Base-by-base conservation (phyloP, 2,329 filamentous ascomycete genomes). In the Ceratocystis smalleyi region DNA sequence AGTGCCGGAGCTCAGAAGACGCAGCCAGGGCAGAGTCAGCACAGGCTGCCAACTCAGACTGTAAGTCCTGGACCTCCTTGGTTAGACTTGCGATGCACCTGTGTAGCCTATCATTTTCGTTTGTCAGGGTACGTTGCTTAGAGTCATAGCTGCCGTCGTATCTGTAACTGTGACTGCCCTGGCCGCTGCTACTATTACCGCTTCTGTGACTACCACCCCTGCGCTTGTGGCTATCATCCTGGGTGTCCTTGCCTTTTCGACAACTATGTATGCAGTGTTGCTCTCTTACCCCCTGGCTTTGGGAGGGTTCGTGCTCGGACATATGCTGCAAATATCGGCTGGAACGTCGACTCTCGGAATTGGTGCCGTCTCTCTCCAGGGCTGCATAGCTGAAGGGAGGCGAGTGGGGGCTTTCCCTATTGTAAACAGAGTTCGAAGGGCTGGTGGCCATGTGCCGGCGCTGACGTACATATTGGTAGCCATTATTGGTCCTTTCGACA, bases 381-480 rank as follows among this genome's bases (percentile, higher is more conserved):
- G 59, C 45, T 8, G 63, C 12, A 35, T 19, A 40, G 60, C 35
- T 61, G 30, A 35, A 30, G 30, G 55, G 51, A 24, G 32, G 63
- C 6, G 59, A 54, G 43, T 30, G n/a, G 24, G 55, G 40, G 30
- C 19, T 7, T 27, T 40, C 22, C 5, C 8, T 24, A 22, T 49
- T 24, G 24, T 47, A 27, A 27, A 6, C n/a, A 27, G 19, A 40
- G 4, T 43, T 49, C 24, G 17, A 45, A 63, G 40, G 22, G 27
- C 32, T 57, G 40, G n/a, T 24, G 35, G 7, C 19, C 12, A 47
- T n/a, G 17, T 40, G 45, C 19, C 60, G 64, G 3, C 59, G 59
- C 19, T 35, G 59, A 15, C 60, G 64, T 40, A 59, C 51, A n/a
- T 62, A 45, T 7, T 57, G 59, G 60, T 62, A 55, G 40, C 49